Evolutionary conservation across 2,329 filamentous ascomycete species (phyloP).

Genomic region (Penicillium sp.): DNA sequence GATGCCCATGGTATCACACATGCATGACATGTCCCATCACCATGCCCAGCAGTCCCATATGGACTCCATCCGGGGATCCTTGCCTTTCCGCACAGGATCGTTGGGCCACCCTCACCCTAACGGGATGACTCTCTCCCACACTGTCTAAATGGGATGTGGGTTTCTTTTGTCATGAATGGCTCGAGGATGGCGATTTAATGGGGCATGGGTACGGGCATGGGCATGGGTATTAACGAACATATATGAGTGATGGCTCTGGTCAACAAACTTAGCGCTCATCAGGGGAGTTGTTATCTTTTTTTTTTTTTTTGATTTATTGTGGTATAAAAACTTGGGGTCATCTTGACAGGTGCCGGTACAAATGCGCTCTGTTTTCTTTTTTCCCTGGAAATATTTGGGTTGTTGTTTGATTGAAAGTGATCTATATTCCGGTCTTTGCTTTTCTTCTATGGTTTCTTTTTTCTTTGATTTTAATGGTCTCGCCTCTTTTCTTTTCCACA

Average conservation of each 20-base stretch:
- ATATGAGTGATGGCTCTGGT: conserved; percentile 28
- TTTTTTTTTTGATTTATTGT: conserved; percentile 11
- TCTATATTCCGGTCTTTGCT: conserved; percentile 4
- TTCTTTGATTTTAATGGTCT: conserved; percentile 2
- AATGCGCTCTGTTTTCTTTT: conserved; percentile 12
- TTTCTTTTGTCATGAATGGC: not conserved
- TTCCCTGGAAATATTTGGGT: conserved; percentile 13
- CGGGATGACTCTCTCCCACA: conserved; percentile 22
- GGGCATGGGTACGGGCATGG: not conserved
- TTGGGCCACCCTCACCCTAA: conserved; percentile 32
- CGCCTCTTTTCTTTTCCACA: conserved; percentile 13
- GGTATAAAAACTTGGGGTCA: conserved; percentile 24
- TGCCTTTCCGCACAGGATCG: conserved; percentile 34
- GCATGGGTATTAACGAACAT: conserved; percentile 23
- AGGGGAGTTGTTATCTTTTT: conserved; percentile 15
- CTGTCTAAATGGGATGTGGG: conserved; percentile 15
- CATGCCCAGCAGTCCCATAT: not conserved
- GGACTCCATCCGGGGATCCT: conserved; percentile 20
- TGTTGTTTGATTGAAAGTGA: conserved; percentile 1
- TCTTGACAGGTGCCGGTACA: conserved; percentile 5
- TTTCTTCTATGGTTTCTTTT: not conserved
- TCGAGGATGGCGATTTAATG: conserved; percentile 1
- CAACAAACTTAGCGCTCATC: conserved; percentile 19
- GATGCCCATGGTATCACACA: conserved; percentile 27
- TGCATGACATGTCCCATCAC: conserved; percentile 28